Evolutionary conservation across 2,329 filamentous ascomycete genomes (phyloP).

Genomic region (Calcarisporium arbuscula): DNA sequence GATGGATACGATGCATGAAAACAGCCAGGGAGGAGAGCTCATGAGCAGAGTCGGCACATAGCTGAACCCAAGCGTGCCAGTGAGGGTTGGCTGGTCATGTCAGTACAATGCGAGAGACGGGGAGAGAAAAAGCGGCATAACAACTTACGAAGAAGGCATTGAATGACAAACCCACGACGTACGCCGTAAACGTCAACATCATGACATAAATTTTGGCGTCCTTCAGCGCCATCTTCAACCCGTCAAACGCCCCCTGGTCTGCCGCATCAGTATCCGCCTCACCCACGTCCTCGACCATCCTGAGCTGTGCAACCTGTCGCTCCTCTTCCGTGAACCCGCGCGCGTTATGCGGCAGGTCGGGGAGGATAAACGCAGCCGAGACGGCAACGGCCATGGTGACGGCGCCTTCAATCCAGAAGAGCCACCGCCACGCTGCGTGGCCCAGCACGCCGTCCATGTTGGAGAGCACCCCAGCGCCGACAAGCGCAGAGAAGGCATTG

Average conservation of each 20-base stretch:
- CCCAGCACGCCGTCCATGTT: slow-evolving; percentile 51
- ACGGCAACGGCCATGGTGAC: slow-evolving; percentile 44
- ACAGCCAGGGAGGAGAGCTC: slow-evolving; percentile 53
- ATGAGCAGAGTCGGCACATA: slow-evolving; percentile 49
- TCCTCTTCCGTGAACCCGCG: slow-evolving; percentile 56
- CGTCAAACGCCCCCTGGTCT: slow-evolving; percentile 44
- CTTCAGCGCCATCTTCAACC: slow-evolving; percentile 52
- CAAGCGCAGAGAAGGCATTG: slow-evolving; percentile 52
- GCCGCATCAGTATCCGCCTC: slow-evolving; percentile 46
- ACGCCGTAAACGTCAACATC: slow-evolving; percentile 56
- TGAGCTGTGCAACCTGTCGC: slow-evolving; percentile 44
- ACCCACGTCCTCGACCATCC: slow-evolving; percentile 52
- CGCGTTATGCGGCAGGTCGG: slow-evolving; percentile 50
- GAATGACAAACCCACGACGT: slow-evolving; percentile 52
- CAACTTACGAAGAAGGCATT: slow-evolving; percentile 49
- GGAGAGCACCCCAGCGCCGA: slow-evolving; percentile 52
- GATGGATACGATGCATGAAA: slow-evolving; percentile 51
- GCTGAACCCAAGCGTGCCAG: slow-evolving; percentile 44
- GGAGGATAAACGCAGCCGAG: slow-evolving; percentile 40
- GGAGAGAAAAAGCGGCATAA: not conserved
- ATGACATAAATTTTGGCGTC: slow-evolving; percentile 58
- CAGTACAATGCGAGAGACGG: not conserved
- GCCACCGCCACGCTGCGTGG: slow-evolving; percentile 54
- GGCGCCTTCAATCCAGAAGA: slow-evolving; percentile 54
- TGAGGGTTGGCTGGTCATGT: slow-evolving; percentile 38